These are phyloP conservation scores for Myrica gale DNA, from an alignment of 306 rosid genomes.

Conservation along the genomic window DNA sequence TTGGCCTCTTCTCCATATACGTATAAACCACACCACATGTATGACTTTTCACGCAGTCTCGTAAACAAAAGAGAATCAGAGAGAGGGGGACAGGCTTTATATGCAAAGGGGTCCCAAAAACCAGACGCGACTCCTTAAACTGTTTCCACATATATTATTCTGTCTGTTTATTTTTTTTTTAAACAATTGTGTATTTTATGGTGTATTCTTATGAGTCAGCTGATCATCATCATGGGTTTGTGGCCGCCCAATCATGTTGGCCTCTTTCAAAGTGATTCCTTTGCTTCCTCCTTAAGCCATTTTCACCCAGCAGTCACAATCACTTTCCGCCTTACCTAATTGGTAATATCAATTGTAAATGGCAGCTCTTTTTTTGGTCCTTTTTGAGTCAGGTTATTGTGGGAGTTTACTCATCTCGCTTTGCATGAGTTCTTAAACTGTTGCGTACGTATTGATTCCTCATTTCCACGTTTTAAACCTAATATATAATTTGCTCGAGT, in stretches of 20 bases:
- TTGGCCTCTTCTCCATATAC: constrained; percentile 19
- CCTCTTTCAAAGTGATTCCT: constrained; percentile 48
- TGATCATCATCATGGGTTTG: constrained; percentile 31
- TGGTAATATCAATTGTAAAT: constrained; percentile 27
- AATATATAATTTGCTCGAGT: neutral
- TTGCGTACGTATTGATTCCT: neutral
- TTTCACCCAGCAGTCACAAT: constrained; percentile 32
- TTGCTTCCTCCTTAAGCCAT: constrained; percentile 88
- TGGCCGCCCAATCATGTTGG: constrained; percentile 50
- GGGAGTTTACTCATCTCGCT: constrained; percentile 25
- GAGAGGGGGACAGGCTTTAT: constrained; percentile 11
- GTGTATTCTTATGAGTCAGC: constrained; percentile 33
- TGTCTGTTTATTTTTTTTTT: constrained; percentile 27
- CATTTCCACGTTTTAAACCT: neutral
- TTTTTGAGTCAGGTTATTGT: constrained; percentile 29
- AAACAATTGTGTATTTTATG: constrained; percentile 1
- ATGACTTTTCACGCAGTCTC: constrained; percentile 25
- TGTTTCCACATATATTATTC: constrained; percentile 60
- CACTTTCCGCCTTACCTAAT: constrained; percentile 46
- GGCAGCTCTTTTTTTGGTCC: constrained; percentile 18
- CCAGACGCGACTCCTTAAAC: constrained; percentile 40
- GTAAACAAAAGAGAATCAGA: neutral
- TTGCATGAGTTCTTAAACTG: constrained; percentile 5
- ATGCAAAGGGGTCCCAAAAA: constrained; percentile 42
- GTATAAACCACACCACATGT: neutral